phyloP scores from a whole-genome alignment of 75 land plant genomes.

The Pseudotsuga menziesii region DNA sequence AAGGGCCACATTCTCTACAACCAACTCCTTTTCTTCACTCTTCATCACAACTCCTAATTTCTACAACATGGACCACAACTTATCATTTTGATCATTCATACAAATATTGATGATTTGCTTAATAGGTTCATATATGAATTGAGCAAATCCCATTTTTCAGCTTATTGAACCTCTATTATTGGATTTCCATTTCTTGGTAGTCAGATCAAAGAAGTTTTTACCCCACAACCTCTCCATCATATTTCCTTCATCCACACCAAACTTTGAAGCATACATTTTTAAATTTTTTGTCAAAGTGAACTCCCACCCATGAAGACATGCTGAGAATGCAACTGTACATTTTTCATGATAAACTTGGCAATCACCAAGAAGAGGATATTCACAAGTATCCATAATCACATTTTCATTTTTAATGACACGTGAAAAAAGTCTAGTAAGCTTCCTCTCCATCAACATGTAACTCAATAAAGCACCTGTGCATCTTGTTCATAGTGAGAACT shows the following conservation, averaged over 20 bases:
- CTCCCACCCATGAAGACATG: slow-evolving; percentile 94
- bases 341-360: slow-evolving; percentile 93
- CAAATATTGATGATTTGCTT: slow-evolving; percentile 85
- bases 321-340: slow-evolving; percentile 94
- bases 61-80: slow-evolving; percentile 86
- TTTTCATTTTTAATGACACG: slow-evolving; percentile 70
- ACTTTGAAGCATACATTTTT: slow-evolving; percentile 89
- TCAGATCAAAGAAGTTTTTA: slow-evolving; percentile 88
- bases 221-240: slow-evolving; percentile 99
- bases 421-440: slow-evolving; percentile 80
- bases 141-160: slow-evolving; percentile 86
- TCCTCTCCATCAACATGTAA: slow-evolving; percentile 74
- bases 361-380: slow-evolving; percentile 87
- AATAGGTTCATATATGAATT: slow-evolving; percentile 89
- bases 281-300: slow-evolving; percentile 89
- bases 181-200: slow-evolving; percentile 83
- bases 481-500: slow-evolving; percentile 93
- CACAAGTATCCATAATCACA: slow-evolving; percentile 96
- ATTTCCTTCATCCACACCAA: slow-evolving; percentile 86
- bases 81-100: slow-evolving; percentile 93
- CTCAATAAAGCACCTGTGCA: slow-evolving; percentile 93
- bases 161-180: slow-evolving; percentile 71
- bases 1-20: no score
- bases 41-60: slow-evolving; percentile 66
- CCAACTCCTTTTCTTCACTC: slow-evolving; percentile 71